Conservation (phyloP, 1,284 basidiomycete genomes). For the Leccinum pallidistipes region DNA sequence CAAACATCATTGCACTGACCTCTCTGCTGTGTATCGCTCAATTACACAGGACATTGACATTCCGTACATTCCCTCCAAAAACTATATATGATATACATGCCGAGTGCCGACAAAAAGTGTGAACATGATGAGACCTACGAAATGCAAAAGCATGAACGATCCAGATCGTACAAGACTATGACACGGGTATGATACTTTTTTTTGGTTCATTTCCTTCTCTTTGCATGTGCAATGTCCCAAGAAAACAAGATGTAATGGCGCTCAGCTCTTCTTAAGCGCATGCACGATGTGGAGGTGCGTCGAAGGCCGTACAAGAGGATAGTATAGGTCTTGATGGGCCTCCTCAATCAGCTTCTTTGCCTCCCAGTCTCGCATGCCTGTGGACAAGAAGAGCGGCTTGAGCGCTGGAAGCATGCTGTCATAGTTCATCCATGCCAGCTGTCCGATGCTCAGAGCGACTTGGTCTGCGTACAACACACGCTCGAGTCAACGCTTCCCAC, state of each 20-base stretch:
- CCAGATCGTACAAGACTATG: conserved; percentile 17
- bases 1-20: conserved; percentile 24
- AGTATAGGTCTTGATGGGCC: conserved; percentile 65
- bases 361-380: conserved; percentile 50
- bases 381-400: conserved; percentile 54
- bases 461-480: conserved; percentile 27
- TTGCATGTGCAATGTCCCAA: conserved; percentile 23
- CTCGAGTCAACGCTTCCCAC: conserved; percentile 3
- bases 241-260: conserved; percentile 40
- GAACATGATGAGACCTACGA: conserved; percentile 14
- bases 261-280: conserved; percentile 45
- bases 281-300: conserved; percentile 59
- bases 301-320: conserved; percentile 51
- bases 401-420: conserved; percentile 63
- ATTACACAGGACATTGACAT: not conserved
- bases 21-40: conserved; percentile 2
- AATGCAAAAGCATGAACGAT: conserved; percentile 18
- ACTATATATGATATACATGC: conserved; percentile 16
- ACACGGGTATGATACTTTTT: conserved; percentile 32
- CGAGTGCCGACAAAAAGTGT: conserved; percentile 1
- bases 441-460: conserved; percentile 55
- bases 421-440: conserved; percentile 69
- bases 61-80: not conserved
- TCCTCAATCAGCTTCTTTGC: conserved; percentile 55
- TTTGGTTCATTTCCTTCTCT: conserved; percentile 1